Conservation (phyloP, 192 early-diverging fungal genomes). For the Coemansia sp. region DNA sequence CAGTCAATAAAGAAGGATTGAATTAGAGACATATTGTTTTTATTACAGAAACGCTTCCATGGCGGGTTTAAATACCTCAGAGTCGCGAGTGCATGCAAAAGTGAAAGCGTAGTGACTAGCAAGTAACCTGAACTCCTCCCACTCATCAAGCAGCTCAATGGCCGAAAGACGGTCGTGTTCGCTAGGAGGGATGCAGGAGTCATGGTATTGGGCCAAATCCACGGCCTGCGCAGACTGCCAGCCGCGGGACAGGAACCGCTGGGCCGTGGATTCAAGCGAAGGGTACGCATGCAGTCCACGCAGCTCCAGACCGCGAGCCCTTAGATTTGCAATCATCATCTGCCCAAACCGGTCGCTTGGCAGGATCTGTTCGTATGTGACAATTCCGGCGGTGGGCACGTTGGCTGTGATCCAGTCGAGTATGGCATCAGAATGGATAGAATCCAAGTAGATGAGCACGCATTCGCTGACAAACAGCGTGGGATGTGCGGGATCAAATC, state of each 20-base stretch:
- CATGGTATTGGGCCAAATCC: slow-evolving; percentile 55
- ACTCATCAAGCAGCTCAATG: slow-evolving; percentile 88
- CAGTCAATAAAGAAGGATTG: no score
- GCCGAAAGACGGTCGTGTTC: slow-evolving; percentile 60
- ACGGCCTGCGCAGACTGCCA: slow-evolving; percentile 63
- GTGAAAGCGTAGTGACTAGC: slow-evolving; percentile 85
- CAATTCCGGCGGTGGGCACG: slow-evolving; percentile 58
- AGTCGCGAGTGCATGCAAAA: slow-evolving; percentile 57
- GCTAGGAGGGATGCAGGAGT: slow-evolving; percentile 4
- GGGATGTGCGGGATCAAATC: slow-evolving; percentile 56
- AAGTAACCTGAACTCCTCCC: slow-evolving; percentile 87
- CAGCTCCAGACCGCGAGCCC: slow-evolving; percentile 74
- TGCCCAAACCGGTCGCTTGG: slow-evolving; percentile 89
- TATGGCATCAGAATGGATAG: slow-evolving; percentile 64
- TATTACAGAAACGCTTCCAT: no score
- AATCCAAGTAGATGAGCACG: slow-evolving; percentile 85
- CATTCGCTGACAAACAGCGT: slow-evolving; percentile 95
- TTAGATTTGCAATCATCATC: slow-evolving; percentile 89
- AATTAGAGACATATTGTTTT: no score
- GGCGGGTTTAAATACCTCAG: slow-evolving; percentile 2
- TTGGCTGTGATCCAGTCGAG: slow-evolving; percentile 67
- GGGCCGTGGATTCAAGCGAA: slow-evolving; percentile 65
- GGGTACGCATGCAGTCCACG: slow-evolving; percentile 75
- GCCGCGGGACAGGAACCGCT: slow-evolving; percentile 64
- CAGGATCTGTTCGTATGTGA: slow-evolving; percentile 90